Conservation (phyloP, 1,284 basidiomycete genomes). For the Porphyrellus sp. region DNA sequence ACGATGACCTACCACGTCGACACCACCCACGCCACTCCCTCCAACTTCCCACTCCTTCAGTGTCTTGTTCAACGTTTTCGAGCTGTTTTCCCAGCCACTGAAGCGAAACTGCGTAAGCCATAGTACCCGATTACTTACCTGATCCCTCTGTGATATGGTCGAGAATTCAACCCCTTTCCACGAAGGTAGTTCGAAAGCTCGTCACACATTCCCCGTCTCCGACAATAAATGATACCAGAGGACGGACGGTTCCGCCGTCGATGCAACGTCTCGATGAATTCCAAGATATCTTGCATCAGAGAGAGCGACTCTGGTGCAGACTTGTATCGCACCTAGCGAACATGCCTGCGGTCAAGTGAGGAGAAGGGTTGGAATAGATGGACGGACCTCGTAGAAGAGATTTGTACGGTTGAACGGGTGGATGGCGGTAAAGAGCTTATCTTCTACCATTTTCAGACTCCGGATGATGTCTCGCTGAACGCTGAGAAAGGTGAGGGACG, state of each 20-base stretch:
- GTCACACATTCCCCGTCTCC: constrained; percentile 63
- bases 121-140: constrained; percentile 35
- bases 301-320: constrained; percentile 45
- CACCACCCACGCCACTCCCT: constrained; percentile 45
- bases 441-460: constrained; percentile 57
- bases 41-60: constrained; percentile 62
- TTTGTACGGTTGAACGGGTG: constrained; percentile 81
- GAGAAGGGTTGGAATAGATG: neutral
- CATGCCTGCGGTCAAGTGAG: neutral
- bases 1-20: constrained; percentile 55
- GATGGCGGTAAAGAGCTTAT: constrained; percentile 58
- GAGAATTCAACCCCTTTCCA: constrained; percentile 62
- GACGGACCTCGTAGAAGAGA: constrained; percentile 72
- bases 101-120: too few relatives aligned
- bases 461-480: constrained; percentile 71
- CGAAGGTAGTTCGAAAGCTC: constrained; percentile 61
- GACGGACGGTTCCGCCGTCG: constrained; percentile 56
- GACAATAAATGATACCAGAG: constrained; percentile 81
- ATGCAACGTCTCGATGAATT: constrained; percentile 64
- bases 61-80: constrained; percentile 54
- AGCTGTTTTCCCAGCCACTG: constrained; percentile 37
- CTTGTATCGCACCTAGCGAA: constrained; percentile 56
- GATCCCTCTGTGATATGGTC: constrained; percentile 74
- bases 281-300: constrained; percentile 62
- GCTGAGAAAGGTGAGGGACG: constrained; percentile 33